A percentile compares a stretch with the other conserved stretches of the same genome.
phyloP scores from a whole-genome alignment of 2,329 filamentous ascomycete species.

The Waltergamsia citrina region DNA sequence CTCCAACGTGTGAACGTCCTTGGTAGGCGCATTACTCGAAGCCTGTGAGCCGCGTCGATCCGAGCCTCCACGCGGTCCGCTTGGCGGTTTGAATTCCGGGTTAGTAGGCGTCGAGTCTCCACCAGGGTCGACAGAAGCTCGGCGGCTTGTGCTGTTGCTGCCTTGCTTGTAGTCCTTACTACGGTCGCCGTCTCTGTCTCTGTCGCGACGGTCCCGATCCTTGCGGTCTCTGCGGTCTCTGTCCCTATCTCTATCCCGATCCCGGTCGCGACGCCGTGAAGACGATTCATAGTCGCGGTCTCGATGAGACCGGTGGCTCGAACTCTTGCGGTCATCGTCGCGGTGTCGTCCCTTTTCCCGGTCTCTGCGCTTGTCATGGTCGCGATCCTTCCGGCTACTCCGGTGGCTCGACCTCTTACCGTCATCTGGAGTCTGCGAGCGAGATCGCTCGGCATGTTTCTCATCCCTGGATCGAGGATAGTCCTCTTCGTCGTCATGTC shows the following conservation, averaged over 20 bases:
- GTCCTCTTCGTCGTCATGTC: conserved; percentile 40
- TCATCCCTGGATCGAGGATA: conserved; percentile 24
- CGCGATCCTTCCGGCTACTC: conserved; percentile 41
- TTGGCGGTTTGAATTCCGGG: conserved; percentile 27
- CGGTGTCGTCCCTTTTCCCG: conserved; percentile 27
- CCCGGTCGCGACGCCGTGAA: conserved; percentile 21
- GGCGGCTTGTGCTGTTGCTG: conserved; percentile 21
- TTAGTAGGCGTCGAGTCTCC: conserved; percentile 1
- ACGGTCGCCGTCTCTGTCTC: conserved; percentile 22
- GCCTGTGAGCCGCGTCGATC: conserved; percentile 27
- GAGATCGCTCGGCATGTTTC: conserved; percentile 43
- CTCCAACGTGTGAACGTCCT: conserved; percentile 60
- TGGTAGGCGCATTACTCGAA: conserved; percentile 14
- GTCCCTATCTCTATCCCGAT: conserved; percentile 17
- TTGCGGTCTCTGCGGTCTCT: conserved; percentile 27
- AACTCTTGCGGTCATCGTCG: conserved; percentile 31
- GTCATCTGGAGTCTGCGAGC: conserved; percentile 55
- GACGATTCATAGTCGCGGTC: conserved; percentile 28
- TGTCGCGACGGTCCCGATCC: conserved; percentile 21
- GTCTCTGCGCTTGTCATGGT: conserved; percentile 24
- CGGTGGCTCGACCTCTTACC: conserved; percentile 48
- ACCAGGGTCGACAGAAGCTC: conserved; percentile 14
- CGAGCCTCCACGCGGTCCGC: conserved; percentile 25
- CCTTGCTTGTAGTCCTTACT: conserved; percentile 7
- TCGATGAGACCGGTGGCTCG: conserved; percentile 29